Conservation (phyloP, 306 rosid genomes). For the Cucurbita argyrosperma region DNA sequence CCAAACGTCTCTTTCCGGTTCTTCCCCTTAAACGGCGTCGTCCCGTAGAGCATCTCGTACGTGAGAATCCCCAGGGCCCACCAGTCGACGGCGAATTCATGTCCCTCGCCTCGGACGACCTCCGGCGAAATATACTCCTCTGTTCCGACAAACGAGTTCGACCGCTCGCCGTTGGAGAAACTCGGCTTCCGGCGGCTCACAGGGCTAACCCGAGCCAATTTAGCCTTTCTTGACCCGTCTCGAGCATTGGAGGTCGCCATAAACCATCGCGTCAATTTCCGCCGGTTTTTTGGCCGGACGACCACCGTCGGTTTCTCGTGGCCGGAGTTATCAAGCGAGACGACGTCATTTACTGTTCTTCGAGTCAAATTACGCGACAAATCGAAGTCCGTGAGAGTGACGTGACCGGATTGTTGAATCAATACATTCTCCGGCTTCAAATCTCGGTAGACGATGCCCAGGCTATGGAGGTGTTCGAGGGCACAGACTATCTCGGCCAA, state of each 20-base stretch:
- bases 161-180: conserved; percentile 55
- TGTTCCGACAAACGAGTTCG: conserved; percentile 88
- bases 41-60: conserved; percentile 71
- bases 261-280: conserved; percentile 43
- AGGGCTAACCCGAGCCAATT: conserved; percentile 70
- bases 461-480: conserved; percentile 50
- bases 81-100: conserved; percentile 93
- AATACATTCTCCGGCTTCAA: conserved; percentile 89
- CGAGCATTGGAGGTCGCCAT: not conserved
- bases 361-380: conserved; percentile 50
- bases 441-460: conserved; percentile 79
- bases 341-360: conserved; percentile 13
- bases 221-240: conserved; percentile 32
- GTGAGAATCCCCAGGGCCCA: conserved; percentile 76
- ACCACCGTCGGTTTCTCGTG: conserved; percentile 12
- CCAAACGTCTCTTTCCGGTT: conserved; percentile 69
- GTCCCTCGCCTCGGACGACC: conserved; percentile 75
- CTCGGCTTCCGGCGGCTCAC: conserved; percentile 48
- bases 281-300: conserved; percentile 16
- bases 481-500: conserved; percentile 81
- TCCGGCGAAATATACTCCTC: conserved; percentile 93
- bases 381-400: conserved; percentile 90
- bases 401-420: conserved; percentile 78
- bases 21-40: conserved; percentile 91
- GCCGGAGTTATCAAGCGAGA: not conserved